Conservation (phyloP, 768 basidiomycete species). For the Sarcomyxa edulis region DNA sequence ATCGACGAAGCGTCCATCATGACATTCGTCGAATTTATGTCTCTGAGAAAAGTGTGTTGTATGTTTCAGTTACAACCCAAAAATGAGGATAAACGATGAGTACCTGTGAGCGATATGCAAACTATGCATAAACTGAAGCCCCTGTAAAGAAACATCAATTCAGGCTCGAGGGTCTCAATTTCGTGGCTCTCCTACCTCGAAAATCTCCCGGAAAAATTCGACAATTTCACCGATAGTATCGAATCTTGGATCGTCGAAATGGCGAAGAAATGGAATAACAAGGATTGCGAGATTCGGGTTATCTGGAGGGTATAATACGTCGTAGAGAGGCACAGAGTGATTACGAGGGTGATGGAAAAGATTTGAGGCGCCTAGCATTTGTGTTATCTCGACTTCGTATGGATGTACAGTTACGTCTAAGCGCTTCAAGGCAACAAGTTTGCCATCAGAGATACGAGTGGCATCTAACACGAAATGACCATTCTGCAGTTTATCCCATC, state of each 20-base stretch:
- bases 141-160: slow-evolving; percentile 13
- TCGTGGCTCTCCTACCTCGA: slow-evolving; percentile 17
- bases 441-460: slow-evolving; percentile 18
- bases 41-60: too few relatives aligned
- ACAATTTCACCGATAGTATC: slow-evolving; percentile 24
- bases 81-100: not conserved
- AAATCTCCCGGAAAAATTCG: slow-evolving; percentile 24
- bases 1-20: slow-evolving; percentile 3
- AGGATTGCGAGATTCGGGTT: slow-evolving; percentile 8
- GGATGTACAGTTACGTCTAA: slow-evolving; percentile 12
- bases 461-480: slow-evolving; percentile 20
- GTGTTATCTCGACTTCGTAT: slow-evolving; percentile 19
- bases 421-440: slow-evolving; percentile 18
- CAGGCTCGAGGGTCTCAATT: too few relatives aligned
- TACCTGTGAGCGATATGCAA: slow-evolving; percentile 30
- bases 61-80: not conserved
- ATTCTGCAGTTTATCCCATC: not conserved
- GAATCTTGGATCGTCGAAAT: slow-evolving; percentile 14
- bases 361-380: slow-evolving; percentile 10
- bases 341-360: slow-evolving; percentile 10
- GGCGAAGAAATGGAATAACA: slow-evolving; percentile 12
- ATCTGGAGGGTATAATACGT: slow-evolving; percentile 11
- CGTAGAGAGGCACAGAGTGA: slow-evolving; percentile 20
- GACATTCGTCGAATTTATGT: not conserved
- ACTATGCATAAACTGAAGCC: slow-evolving; percentile 29